phyloP scores from a whole-genome alignment of 768 basidiomycete species.

The Pisolithus marmoratus region DNA sequence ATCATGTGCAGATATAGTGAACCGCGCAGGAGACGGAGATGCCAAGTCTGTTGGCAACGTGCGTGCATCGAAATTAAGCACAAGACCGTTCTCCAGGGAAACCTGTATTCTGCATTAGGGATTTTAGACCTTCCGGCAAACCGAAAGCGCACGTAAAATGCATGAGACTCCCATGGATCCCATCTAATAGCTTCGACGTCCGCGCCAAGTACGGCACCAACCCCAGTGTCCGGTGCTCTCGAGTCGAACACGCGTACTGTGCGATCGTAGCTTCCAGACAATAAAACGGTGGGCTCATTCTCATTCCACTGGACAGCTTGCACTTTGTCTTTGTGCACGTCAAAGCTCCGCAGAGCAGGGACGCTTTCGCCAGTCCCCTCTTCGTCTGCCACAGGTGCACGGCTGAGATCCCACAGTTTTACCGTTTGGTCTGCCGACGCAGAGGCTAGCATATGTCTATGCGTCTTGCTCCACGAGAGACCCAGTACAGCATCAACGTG shows the following conservation, averaged over 20 bases:
- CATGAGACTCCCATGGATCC: constrained; percentile 91
- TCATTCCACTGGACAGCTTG: constrained; percentile 96
- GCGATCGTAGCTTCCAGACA: constrained; percentile 93
- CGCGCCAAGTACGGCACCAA: constrained; percentile 80
- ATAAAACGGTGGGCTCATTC: constrained; percentile 77
- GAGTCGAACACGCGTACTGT: constrained; percentile 95
- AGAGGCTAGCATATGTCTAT: constrained; percentile 87
- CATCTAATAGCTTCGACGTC: constrained; percentile 93
- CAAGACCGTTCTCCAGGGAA: constrained; percentile 89
- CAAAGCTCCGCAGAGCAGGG: constrained; percentile 77
- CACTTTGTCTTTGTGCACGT: constrained; percentile 87
- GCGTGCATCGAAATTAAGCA: constrained; percentile 88
- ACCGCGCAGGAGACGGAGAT: constrained; percentile 62
- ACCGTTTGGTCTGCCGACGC: constrained; percentile 93
- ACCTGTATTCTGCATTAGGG: constrained; percentile 45
- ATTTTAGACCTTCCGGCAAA: neutral
- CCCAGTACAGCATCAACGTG: constrained; percentile 95
- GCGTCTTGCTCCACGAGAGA: constrained; percentile 86
- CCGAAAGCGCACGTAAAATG: constrained; percentile 67
- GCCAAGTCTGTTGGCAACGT: constrained; percentile 68
- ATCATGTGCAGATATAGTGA: constrained; percentile 91
- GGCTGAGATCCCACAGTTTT: constrained; percentile 93
- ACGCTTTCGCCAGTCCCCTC: constrained; percentile 37
- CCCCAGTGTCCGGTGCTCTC: constrained; percentile 71
- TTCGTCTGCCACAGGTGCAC: constrained; percentile 49